Evolutionary conservation across 805 yeast species (phyloP), one percentile per base, ranked within the genome.

Genomic region (Vanderwaltozyma yarrowii): DNA sequence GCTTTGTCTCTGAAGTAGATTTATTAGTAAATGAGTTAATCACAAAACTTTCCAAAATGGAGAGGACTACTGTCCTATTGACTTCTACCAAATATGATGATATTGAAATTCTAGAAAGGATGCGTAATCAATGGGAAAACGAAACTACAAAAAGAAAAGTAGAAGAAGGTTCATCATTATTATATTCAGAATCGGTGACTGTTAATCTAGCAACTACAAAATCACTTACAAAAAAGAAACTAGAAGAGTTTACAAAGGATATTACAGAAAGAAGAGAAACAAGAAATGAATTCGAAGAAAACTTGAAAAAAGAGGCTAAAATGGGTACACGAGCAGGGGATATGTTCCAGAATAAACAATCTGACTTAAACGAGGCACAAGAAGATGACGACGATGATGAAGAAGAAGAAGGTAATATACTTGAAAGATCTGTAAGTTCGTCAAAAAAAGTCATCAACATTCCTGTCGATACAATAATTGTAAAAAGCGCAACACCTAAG

Each of bases 1-100:
- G 88, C 3, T 77, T 89, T 44, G 80, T 85, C 15, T 74, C 89
- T 27, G 74, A 74, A 33, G 69, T 66, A 31, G 95, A 95, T 2
- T 72, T 78, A 5, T 62, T 72, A 17, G 66, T 84, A 0, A 65
- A 74, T 27, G 70, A 71, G 33, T 74, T 66, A 23, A 65, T 74
- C 37, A 70, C 56, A 42, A 70, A 60, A 38, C 60, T 87, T 15
- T 80, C 92, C 50, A 66, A 66, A 11, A 77, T 74, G 45, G 80
- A 76, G 20, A 74, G 73, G 38, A 76, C 83, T 1, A 77, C 94
- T 0, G 68, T 88, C 1, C 64, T 92, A 1, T 54, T 92, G 38
- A 86, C 96, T 46, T 82, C 15, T 52, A 76, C 36, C 11, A 25
- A 26, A 13, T 23, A 16, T 14, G 24, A 32, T 13, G 41, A 41